Evolutionary conservation across 148 eudicot species (phyloP), one percentile per base, ranked within the genome.

Genomic region (Camellia sinensis): DNA sequence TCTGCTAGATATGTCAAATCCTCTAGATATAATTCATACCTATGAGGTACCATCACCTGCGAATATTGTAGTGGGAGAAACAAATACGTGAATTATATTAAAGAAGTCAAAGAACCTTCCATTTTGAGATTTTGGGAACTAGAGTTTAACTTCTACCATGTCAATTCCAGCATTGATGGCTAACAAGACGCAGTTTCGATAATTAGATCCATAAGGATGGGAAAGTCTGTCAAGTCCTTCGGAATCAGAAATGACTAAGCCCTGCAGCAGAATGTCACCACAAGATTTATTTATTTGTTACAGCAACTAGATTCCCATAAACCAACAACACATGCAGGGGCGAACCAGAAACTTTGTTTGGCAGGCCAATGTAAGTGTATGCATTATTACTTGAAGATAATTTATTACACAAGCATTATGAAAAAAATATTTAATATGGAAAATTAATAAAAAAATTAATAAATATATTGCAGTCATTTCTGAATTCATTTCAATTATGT

Each of bases 41-140:
- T 80, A 65, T 86, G 83, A 63, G 99, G 98, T 45, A 93, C 92
- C 98, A 96, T 93, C 69, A 95, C 97, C 97, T 95, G 89, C 82
- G 79, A 64, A 75, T 66, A 44, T 74, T 19, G 3, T 15, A 21
- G 78, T 56, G 45, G 73, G 46, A 80, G 29, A 69, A 43, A 63
- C 14, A 64, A 19, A 11, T 15, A 22, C 45, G 62, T 67, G 50
- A 67, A 67, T 67, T 45, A 10, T 17, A 44, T 29, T 64, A 61
- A 60, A 7, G n/a, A 48, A 63, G 52, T 29, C 63, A 61, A 60
- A 7, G n/a, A 48, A 63, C 59, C 12, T 13, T 45, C 50, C 4
- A 21, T 41, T 4, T 19, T 72, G 13, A 17, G 22, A 14, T 13
- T 71, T 46, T 41, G 14, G 18, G 37, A 72, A 70, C 10, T 41